Percentiles rank a stretch among this genome's conserved stretches.
Conservation (phyloP, 305 asterid genomes). For the Fraxinus latifolia region DNA sequence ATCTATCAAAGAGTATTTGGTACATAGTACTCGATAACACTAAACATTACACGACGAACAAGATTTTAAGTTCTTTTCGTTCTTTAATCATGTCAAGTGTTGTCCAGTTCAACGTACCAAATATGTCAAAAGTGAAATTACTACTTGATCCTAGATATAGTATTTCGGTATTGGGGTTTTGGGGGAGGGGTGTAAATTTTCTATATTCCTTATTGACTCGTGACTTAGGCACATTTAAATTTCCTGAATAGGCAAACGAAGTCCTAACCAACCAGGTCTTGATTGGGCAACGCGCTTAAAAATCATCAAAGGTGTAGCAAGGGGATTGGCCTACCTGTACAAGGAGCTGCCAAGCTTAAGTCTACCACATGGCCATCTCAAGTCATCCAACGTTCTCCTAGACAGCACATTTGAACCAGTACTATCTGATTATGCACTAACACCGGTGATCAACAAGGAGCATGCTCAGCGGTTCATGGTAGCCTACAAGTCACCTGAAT, state of each 20-base stretch:
- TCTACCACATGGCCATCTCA: slow-evolving; percentile 65
- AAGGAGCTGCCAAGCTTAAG: slow-evolving; percentile 38
- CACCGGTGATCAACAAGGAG: slow-evolving; percentile 48
- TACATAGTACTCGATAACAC: not conserved
- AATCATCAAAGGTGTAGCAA: slow-evolving; percentile 60
- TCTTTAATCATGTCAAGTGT: not conserved
- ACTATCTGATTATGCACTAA: slow-evolving; percentile 51
- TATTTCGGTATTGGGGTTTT: not conserved
- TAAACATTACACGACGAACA: not conserved
- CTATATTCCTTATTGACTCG: not conserved
- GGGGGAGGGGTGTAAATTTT: not conserved
- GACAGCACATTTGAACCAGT: slow-evolving; percentile 34
- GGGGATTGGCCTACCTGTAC: slow-evolving; percentile 51
- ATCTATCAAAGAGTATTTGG: not conserved
- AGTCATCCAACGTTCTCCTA: slow-evolving; percentile 59
- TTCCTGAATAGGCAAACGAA: slow-evolving; percentile 39
- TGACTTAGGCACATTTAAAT: not conserved
- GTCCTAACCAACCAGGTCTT: slow-evolving; percentile 33
- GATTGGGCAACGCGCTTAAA: slow-evolving; percentile 55
- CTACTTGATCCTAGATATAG: not conserved
- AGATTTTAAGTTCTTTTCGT: not conserved
- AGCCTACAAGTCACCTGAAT: slow-evolving; percentile 58
- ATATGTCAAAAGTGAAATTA: not conserved
- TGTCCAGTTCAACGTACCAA: not conserved
- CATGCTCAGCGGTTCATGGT: slow-evolving; percentile 61